Percentiles rank a stretch among this genome's conserved stretches.
Evolutionary conservation across 164 flowering plant species (phyloP).

Genomic region (Houttuynia cordata): DNA sequence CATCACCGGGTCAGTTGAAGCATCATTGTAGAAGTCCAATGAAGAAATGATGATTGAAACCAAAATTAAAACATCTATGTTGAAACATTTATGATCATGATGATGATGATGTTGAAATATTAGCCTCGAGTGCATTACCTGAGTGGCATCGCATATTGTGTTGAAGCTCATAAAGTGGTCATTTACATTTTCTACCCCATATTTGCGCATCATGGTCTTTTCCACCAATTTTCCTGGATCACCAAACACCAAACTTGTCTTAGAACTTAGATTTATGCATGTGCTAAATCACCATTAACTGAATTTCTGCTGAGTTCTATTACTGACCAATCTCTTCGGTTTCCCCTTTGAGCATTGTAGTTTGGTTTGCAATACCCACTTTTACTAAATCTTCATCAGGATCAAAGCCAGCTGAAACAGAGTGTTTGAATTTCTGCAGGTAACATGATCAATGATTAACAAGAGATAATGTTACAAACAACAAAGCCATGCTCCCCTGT

Average conservation of each 20-base stretch:
- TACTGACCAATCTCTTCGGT: slow-evolving; percentile 93
- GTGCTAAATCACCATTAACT: too few species aligned
- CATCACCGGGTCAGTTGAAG: too few species aligned
- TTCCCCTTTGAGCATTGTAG: slow-evolving; percentile 98
- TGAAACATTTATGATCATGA: neutral
- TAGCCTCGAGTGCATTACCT: slow-evolving; percentile 41
- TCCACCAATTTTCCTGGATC: slow-evolving; percentile 64
- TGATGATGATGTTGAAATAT: neutral
- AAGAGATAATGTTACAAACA: neutral
- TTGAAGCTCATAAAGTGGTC: slow-evolving; percentile 81
- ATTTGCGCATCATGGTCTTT: slow-evolving; percentile 77
- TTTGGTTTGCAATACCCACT: slow-evolving; percentile 93
- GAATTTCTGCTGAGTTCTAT: neutral
- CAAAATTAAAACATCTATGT: too few species aligned
- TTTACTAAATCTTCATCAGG: slow-evolving; percentile 71
- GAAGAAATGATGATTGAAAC: too few species aligned
- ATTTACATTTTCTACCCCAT: slow-evolving; percentile 70
- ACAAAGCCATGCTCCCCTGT: neutral
- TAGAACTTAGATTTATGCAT: neutral
- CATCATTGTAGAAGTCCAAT: too few species aligned
- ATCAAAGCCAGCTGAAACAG: slow-evolving; percentile 84
- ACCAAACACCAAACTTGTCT: neutral
- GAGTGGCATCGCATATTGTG: slow-evolving; percentile 96
- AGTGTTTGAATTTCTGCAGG: slow-evolving; percentile 83
- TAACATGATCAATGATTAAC: neutral